Percentiles rank a stretch among this genome's conserved stretches.
Conservation (phyloP, 257 asterid genomes). For the Linderniella brevidens region DNA sequence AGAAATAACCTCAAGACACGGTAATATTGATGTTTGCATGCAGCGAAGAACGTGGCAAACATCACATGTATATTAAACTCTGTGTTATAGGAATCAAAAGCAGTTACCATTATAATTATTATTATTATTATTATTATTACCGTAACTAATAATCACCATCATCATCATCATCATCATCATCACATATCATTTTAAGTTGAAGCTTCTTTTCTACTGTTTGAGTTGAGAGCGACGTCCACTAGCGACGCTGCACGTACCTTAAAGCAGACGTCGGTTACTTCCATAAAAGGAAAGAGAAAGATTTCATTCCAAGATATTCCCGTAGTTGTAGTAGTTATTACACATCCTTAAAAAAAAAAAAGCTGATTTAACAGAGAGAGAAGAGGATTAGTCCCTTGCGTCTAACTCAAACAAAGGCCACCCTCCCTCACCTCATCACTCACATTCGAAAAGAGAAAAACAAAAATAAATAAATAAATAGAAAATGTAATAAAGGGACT, state of each 20-base stretch:
- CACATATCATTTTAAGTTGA: no score
- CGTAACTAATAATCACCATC: no score
- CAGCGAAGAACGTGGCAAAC: no score
- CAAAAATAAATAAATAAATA: background rate
- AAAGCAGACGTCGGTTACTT: constrained; percentile 19
- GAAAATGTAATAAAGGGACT: no score
- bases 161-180: no score
- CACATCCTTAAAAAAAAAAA: constrained; percentile 11
- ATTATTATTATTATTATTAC: no score
- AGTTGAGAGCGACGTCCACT: no score
- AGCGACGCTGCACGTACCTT: background rate
- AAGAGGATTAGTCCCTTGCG: constrained; percentile 27
- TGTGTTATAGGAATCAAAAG: no score
- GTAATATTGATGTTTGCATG: no score
- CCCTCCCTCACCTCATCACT: background rate
- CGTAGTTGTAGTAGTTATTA: background rate
- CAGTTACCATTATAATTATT: background rate
- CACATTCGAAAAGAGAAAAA: constrained; percentile 10
- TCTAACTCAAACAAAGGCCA: constrained; percentile 33
- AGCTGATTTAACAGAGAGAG: background rate
- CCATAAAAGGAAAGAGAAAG: constrained; percentile 26
- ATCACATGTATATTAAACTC: no score
- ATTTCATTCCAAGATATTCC: constrained; percentile 19
- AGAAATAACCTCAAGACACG: no score
- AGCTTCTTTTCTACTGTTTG: background rate